These are phyloP conservation scores for Penicillium lividum DNA, from an alignment of 495 filamentous ascomycete species.

Conservation along the genomic window DNA sequence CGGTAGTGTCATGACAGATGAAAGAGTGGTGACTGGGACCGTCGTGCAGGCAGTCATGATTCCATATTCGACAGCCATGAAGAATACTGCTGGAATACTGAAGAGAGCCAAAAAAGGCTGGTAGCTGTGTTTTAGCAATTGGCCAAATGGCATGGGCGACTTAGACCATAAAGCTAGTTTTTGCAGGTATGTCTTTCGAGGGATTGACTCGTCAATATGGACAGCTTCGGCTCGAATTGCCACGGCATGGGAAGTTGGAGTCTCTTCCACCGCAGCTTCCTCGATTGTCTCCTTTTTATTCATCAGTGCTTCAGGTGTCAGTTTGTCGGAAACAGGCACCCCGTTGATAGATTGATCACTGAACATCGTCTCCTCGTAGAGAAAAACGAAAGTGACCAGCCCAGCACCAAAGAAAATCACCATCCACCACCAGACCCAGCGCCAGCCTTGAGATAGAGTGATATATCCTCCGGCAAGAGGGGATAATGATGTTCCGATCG, in stretches of 20 bases:
- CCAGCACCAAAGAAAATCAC: slow-evolving; percentile 42
- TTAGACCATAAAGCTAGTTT: slow-evolving; percentile 20
- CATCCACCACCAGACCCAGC: slow-evolving; percentile 54
- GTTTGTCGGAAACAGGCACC: slow-evolving; percentile 1
- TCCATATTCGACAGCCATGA: slow-evolving; percentile 36
- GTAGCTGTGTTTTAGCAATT: slow-evolving; percentile 26
- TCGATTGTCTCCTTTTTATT: slow-evolving; percentile 12
- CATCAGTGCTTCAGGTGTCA: not conserved
- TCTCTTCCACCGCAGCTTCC: not conserved
- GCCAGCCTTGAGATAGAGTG: slow-evolving; percentile 46
- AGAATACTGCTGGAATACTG: slow-evolving; percentile 37
- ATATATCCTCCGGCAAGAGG: slow-evolving; percentile 48
- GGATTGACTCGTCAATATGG: slow-evolving; percentile 20
- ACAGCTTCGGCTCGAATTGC: not conserved
- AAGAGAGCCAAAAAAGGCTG: slow-evolving; percentile 29
- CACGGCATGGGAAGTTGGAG: not conserved
- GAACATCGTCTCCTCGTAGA: slow-evolving; percentile 26
- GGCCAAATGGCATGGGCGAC: slow-evolving; percentile 19
- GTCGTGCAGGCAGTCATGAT: slow-evolving; percentile 34
- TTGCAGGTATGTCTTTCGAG: slow-evolving; percentile 19
- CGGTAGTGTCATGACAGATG: slow-evolving; percentile 31
- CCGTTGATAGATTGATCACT: slow-evolving; percentile 10
- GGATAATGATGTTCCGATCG: slow-evolving; percentile 33
- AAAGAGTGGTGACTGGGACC: slow-evolving; percentile 33
- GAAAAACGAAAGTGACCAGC: slow-evolving; percentile 17